These are phyloP conservation scores for Calonectria multiphialidica DNA, from an alignment of 2,329 filamentous ascomycete genomes.

Conservation along the genomic window DNA sequence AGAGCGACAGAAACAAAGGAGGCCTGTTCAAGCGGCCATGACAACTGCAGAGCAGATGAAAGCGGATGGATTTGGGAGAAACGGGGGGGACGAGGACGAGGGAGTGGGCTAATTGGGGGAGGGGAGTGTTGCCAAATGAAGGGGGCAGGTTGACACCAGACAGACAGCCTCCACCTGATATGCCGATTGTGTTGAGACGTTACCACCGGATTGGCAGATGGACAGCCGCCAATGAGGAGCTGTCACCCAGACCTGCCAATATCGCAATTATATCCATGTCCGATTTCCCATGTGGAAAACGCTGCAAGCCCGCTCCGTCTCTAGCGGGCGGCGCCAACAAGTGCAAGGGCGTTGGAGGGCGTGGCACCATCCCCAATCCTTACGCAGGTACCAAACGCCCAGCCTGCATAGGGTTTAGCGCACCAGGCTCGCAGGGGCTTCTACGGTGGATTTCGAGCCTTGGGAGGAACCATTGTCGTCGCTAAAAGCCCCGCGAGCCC, in stretches of 20 bases:
- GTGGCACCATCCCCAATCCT: conserved; percentile 34
- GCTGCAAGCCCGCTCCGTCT: conserved; percentile 17
- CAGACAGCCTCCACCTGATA: neutral
- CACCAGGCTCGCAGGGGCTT: neutral
- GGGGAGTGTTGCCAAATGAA: conserved; percentile 25
- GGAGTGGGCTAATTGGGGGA: neutral
- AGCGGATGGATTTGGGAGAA: conserved; percentile 30
- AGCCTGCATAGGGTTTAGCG: conserved; percentile 31
- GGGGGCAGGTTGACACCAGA: conserved; percentile 9
- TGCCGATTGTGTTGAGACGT: neutral
- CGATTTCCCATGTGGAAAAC: conserved; percentile 33
- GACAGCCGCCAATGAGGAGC: neutral
- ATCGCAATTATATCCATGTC: conserved; percentile 16
- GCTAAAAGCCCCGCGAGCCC: neutral
- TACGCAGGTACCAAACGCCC: conserved; percentile 38
- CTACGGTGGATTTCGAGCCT: conserved; percentile 9
- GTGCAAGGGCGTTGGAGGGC: conserved; percentile 24
- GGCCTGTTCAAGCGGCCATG: conserved; percentile 23
- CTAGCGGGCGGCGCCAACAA: conserved; percentile 10
- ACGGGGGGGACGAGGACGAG: conserved; percentile 11
- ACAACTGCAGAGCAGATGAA: conserved; percentile 30
- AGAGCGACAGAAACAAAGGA: conserved; percentile 33
- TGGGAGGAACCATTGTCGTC: conserved; percentile 19
- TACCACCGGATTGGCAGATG: conserved; percentile 8
- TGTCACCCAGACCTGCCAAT: conserved; percentile 7